Evolutionary conservation across 768 basidiomycete genomes (phyloP).

Genomic region (Tulasnella sp.): DNA sequence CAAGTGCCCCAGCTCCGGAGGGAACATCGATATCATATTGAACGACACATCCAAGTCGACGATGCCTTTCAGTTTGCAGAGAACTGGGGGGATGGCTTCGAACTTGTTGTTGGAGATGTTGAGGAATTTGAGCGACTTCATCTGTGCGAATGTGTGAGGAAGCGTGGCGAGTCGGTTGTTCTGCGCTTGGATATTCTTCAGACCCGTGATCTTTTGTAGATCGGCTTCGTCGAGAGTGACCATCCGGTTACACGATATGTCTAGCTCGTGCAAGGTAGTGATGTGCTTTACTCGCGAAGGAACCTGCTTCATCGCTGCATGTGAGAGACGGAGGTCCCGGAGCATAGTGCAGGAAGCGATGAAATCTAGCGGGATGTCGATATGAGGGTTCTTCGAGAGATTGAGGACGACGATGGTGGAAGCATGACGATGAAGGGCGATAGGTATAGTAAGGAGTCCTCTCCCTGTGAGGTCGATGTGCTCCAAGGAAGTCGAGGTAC

Average conservation of each 20-base stretch:
- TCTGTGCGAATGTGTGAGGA: constrained; percentile 71
- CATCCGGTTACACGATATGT: constrained; percentile 87
- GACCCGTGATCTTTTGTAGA: constrained; percentile 60
- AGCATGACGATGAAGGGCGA: constrained; percentile 73
- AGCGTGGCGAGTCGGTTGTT: constrained; percentile 87
- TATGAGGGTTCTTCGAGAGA: constrained; percentile 87
- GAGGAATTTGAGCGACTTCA: constrained; percentile 58
- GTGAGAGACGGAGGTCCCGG: constrained; percentile 72
- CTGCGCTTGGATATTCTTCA: constrained; percentile 61
- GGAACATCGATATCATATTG: constrained; percentile 75
- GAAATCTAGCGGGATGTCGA: constrained; percentile 94
- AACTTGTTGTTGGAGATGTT: constrained; percentile 98
- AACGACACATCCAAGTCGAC: constrained; percentile 88
- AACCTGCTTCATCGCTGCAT: constrained; percentile 91
- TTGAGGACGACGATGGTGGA: constrained; percentile 74
- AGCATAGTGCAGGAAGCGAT: constrained; percentile 77
- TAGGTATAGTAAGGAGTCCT: constrained; percentile 78
- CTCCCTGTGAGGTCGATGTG: constrained; percentile 71
- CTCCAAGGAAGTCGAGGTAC: constrained; percentile 55
- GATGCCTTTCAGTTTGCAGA: constrained; percentile 62
- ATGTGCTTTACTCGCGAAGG: constrained; percentile 75
- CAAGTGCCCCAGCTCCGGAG: constrained; percentile 65
- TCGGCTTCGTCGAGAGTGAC: constrained; percentile 77
- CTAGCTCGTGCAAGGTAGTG: constrained; percentile 60
- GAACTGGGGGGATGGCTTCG: constrained; percentile 54